phyloP scores from a whole-genome alignment of 305 asterid genomes.

The Solanum hybrid region DNA sequence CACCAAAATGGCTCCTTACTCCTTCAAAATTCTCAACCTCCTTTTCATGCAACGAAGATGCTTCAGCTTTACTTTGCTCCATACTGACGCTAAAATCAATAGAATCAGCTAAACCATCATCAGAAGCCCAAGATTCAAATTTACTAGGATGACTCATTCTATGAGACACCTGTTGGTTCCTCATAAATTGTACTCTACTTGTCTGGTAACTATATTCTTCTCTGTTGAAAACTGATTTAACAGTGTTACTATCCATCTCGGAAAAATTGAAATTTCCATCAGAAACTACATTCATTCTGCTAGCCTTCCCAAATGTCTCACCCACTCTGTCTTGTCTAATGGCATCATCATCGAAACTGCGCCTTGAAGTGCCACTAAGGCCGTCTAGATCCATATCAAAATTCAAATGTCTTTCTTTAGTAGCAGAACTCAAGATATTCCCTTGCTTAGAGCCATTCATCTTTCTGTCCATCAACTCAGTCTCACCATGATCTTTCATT shows the following conservation, averaged over 20 bases:
- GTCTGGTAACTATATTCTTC: conserved; percentile 30
- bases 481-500: conserved; percentile 22
- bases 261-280: conserved; percentile 18
- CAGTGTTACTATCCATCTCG: conserved; percentile 26
- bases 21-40: conserved; percentile 16
- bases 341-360: conserved; percentile 7
- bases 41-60: conserved; percentile 32
- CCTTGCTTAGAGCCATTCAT: conserved; percentile 17
- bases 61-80: conserved; percentile 30
- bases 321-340: conserved; percentile 16
- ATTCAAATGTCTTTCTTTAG: conserved; percentile 24
- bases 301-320: conserved; percentile 15
- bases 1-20: conserved; percentile 22
- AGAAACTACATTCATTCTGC: conserved; percentile 18
- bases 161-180: conserved; percentile 30
- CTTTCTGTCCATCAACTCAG: conserved; percentile 27
- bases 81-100: conserved; percentile 45
- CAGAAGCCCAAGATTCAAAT: conserved; percentile 33
- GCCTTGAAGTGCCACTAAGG: conserved; percentile 10
- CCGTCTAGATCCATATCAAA: conserved; percentile 14
- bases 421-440: conserved; percentile 35
- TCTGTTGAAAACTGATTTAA: conserved; percentile 29
- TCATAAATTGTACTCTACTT: conserved; percentile 27
- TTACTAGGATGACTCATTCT: conserved; percentile 36
- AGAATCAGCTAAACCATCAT: conserved; percentile 31